Evolutionary conservation across 768 basidiomycete species (phyloP).

Genomic region (Boletus pseudopeckii): DNA sequence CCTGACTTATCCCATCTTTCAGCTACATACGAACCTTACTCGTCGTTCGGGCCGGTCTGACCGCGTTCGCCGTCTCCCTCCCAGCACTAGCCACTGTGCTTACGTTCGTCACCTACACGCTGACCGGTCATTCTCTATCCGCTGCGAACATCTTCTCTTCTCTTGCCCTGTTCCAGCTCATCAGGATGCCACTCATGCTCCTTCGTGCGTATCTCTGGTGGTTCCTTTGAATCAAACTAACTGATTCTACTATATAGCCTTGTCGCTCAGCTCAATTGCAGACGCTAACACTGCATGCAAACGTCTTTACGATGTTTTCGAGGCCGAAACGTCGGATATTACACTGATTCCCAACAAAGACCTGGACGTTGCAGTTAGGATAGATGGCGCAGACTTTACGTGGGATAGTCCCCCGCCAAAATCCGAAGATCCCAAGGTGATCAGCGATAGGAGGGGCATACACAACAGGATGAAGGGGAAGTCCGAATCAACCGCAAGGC

Average conservation of each 20-base stretch:
- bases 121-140: constrained; percentile 62
- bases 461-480: constrained; percentile 11
- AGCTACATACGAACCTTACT: constrained; percentile 68
- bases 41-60: constrained; percentile 61
- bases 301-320: constrained; percentile 78
- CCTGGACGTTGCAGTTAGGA: constrained; percentile 61
- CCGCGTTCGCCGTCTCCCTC: constrained; percentile 66
- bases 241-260: constrained; percentile 37
- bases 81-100: constrained; percentile 78
- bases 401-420: constrained; percentile 81
- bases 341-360: constrained; percentile 50
- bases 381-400: constrained; percentile 69
- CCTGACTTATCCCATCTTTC: neutral
- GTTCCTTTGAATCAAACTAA: constrained; percentile 5
- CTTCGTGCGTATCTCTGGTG: constrained; percentile 35
- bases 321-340: constrained; percentile 72
- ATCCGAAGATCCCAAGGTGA: constrained; percentile 28
- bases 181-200: constrained; percentile 80
- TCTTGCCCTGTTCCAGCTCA: constrained; percentile 78
- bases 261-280: constrained; percentile 72
- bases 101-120: constrained; percentile 73
- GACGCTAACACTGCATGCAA: constrained; percentile 80
- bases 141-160: constrained; percentile 81
- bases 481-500: constrained; percentile 14
- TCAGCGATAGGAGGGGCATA: neutral